A percentile compares a stretch with the other conserved stretches of the same genome.
Conservation (phyloP, 2,329 filamentous ascomycete species). For the Botrytis elliptica region DNA sequence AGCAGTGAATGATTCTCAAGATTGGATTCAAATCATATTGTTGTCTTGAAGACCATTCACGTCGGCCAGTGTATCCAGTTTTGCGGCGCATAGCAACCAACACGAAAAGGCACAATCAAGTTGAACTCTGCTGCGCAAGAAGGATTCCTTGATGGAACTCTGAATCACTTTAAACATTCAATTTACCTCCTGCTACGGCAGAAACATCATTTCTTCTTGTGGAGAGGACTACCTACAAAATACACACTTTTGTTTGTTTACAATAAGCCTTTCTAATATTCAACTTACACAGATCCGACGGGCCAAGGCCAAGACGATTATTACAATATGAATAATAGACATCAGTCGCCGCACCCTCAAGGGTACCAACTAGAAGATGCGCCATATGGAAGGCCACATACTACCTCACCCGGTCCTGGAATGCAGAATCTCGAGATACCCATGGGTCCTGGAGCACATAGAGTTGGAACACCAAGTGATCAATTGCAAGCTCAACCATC, state of each 20-base stretch:
- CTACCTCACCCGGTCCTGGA: slow-evolving; percentile 32
- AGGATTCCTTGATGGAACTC: slow-evolving; percentile 6
- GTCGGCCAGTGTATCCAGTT: not conserved
- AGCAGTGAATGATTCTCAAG: slow-evolving; percentile 12
- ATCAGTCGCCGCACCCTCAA: slow-evolving; percentile 67
- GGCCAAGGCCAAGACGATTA: slow-evolving; percentile 54
- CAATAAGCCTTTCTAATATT: slow-evolving; percentile 30
- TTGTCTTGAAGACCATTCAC: slow-evolving; percentile 15
- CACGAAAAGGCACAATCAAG: not conserved
- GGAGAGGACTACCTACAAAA: slow-evolving; percentile 15
- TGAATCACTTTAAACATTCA: not conserved
- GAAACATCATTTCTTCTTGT: slow-evolving; percentile 20
- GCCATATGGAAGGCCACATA: slow-evolving; percentile 34
- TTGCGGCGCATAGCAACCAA: slow-evolving; percentile 2
- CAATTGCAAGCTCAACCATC: slow-evolving; percentile 80
- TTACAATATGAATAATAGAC: slow-evolving; percentile 58
- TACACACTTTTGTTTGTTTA: slow-evolving; percentile 25
- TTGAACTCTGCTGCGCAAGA: not conserved
- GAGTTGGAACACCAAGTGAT: slow-evolving; percentile 65
- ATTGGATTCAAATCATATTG: not conserved
- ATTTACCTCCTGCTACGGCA: slow-evolving; percentile 31
- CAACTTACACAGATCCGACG: slow-evolving; percentile 30
- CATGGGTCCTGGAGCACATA: slow-evolving; percentile 54
- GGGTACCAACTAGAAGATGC: slow-evolving; percentile 79
- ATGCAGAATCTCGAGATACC: slow-evolving; percentile 66